Evolutionary conservation across 1,284 basidiomycete genomes (phyloP).

Genomic region (Rhodotorula glutinis): DNA sequence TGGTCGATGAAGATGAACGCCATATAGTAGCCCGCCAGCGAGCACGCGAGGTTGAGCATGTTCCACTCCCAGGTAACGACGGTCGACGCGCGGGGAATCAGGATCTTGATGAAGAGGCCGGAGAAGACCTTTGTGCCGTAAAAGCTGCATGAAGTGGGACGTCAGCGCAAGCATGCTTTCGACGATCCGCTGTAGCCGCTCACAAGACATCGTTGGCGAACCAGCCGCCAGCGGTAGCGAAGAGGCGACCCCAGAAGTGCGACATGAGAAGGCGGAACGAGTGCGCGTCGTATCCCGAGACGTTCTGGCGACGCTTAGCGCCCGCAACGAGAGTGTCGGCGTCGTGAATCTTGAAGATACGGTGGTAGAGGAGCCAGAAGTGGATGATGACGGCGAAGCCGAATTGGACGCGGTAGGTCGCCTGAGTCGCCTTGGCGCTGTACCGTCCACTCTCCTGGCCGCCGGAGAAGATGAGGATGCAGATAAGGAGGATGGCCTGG

Average conservation of each 20-base stretch:
- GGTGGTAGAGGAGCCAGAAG: slow-evolving; percentile 56
- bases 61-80: slow-evolving; percentile 56
- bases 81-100: slow-evolving; percentile 50
- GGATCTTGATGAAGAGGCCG: slow-evolving; percentile 52
- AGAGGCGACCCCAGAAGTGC: slow-evolving; percentile 55
- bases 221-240: slow-evolving; percentile 55
- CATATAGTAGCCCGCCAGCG: slow-evolving; percentile 56
- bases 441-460: slow-evolving; percentile 49
- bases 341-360: slow-evolving; percentile 43
- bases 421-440: slow-evolving; percentile 53
- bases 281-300: slow-evolving; percentile 55
- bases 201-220: slow-evolving; percentile 55
- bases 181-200: background rate
- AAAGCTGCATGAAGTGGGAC: slow-evolving; percentile 5
- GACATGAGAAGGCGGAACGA: slow-evolving; percentile 54
- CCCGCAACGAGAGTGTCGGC: slow-evolving; percentile 49
- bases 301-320: slow-evolving; percentile 52
- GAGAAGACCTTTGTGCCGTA: slow-evolving; percentile 50
- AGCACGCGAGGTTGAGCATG: slow-evolving; percentile 52
- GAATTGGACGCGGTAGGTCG: slow-evolving; percentile 57
- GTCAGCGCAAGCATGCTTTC: background rate
- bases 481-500: slow-evolving; percentile 54
- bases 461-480: slow-evolving; percentile 55
- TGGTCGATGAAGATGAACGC: slow-evolving; percentile 58
- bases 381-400: slow-evolving; percentile 55